phyloP scores from a whole-genome alignment of 192 early-diverging fungal genomes.

The Cladochytrium replicatum region DNA sequence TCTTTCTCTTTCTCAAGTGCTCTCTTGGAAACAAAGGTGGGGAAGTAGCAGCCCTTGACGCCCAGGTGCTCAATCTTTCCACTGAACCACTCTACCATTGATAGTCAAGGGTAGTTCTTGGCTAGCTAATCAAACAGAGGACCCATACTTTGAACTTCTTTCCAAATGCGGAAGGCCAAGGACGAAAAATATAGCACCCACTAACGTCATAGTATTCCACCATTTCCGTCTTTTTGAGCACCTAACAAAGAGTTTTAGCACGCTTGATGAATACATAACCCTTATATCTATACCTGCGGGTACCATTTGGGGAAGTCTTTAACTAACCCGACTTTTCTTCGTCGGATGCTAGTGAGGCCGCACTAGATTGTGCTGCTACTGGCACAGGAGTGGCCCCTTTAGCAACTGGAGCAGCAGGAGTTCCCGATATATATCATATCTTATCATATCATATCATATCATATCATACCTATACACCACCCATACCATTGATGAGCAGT shows the following conservation, averaged over 20 bases:
- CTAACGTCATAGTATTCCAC: slow-evolving; percentile 97
- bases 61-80: slow-evolving; percentile 80
- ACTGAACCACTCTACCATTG: slow-evolving; percentile 83
- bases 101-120: no score
- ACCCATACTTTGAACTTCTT: slow-evolving; percentile 87
- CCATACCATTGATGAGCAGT: no score
- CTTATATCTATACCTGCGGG: slow-evolving; percentile 56
- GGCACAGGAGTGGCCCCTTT: no score
- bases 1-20: slow-evolving; percentile 95
- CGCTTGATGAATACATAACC: neutral
- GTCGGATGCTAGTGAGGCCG: no score
- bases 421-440: no score
- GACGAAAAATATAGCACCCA: slow-evolving; percentile 98
- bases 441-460: no score
- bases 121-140: no score
- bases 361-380: no score
- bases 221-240: slow-evolving; percentile 89
- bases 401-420: no score
- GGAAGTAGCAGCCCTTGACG: slow-evolving; percentile 97
- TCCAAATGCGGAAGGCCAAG: slow-evolving; percentile 92
- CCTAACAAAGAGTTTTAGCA: slow-evolving; percentile 24
- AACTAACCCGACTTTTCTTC: no score
- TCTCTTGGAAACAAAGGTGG: slow-evolving; percentile 91
- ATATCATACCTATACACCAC: no score
- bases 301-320: slow-evolving; percentile 96